Evolutionary conservation across 305 asterid genomes (phyloP), one percentile per base, ranked within the genome.

Genomic region (Solanum hybrid): DNA sequence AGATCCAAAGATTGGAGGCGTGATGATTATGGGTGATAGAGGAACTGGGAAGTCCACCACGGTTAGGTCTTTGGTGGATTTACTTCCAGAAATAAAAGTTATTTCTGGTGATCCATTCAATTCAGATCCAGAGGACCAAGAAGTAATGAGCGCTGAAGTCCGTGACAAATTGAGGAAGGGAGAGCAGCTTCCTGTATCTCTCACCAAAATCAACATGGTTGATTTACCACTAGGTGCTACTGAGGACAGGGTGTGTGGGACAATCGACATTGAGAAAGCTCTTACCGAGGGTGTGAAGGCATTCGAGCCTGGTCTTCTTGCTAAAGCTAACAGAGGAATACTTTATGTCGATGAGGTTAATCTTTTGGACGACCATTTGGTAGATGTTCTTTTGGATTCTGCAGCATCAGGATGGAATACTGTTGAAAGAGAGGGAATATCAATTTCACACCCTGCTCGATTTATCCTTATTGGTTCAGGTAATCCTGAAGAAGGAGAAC

Each of bases 371-470:
- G 99, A 97, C 90, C 99, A 97, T 93, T 92, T 97, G 82, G 99
- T 97, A 3, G 99, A 96, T 33, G 99, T 97, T 77, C 93, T 97
- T 12, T 75, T 97, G 89, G 99, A 97, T 92, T 97, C 99, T 14
- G 99, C 99, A 75, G 99, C 99, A 40, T 97, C 99, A 0, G 99
- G 99, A 20, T 96, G 98, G 99, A 96, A 96, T 89, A 95, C 98
- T 6, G 98, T 97, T 26, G 99, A 97, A 87, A 92, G 99, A 51
- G 99, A 97, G 73, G 99, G 99, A 11, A 97, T 97, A 90, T 97
- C 99, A 20, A 96, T 97, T 31, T 97, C 99, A 0, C 99, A 97
- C 73, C 99, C 99, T 0, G 98, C 99, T 16, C 92, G 99, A 35
- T 97, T 96, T 91, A 97, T 97, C 67, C 98, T 97, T 8, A 96